Base-by-base conservation (phyloP, 1,284 basidiomycete species). In the Apiotrichum siamense region DNA sequence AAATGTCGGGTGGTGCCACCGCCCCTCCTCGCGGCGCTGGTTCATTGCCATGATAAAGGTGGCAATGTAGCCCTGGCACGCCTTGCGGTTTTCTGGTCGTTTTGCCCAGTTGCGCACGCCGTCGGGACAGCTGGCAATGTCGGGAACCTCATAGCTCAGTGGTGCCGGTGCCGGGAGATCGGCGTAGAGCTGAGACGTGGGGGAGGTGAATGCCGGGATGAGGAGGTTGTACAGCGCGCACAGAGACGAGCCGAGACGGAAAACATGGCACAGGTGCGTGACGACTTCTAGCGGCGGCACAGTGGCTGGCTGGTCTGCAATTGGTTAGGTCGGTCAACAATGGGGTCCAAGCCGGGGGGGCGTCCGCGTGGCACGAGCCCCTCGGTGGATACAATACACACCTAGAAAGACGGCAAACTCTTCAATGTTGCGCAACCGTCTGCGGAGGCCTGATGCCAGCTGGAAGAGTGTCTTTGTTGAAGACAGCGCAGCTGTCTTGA, bases 211-310 rank as follows among this genome's bases (percentile, higher is more conserved):
- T 11, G 79, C 70, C 51, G 80, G 77, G 26, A 87, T 86, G 52
- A 94, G 83, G 66, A 86, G 83, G 76, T 98, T 96, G 80, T 88
- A 94, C 63, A 98, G 85, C 76, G 86, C 92, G 77, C 91, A 94
- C 57, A 98, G 85, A 32, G 93, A 87, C 29, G 89, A 85, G 55
- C 96, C 94, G 38, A 93, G 82, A 32, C 90, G 85, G 75, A 98
- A 88, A 68, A 87, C 84, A 68, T 93, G 88, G 84, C 92, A 93
- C 44, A 97, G 83, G 73, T 93, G 89, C 37, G 88, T 86, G 63
- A 98, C 94, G 29, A 74, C 67, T 42, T 74, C 70, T 67, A 79
- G 64, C 67, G 73, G 60, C 57, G 68, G 62, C 15, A 66, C 68
- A 26, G 47, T 44, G 9, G 56, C 38, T 29, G 70, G 72, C 63